phyloP scores from a whole-genome alignment of 1,284 basidiomycete species.

The Ceratobasidium sp. region DNA sequence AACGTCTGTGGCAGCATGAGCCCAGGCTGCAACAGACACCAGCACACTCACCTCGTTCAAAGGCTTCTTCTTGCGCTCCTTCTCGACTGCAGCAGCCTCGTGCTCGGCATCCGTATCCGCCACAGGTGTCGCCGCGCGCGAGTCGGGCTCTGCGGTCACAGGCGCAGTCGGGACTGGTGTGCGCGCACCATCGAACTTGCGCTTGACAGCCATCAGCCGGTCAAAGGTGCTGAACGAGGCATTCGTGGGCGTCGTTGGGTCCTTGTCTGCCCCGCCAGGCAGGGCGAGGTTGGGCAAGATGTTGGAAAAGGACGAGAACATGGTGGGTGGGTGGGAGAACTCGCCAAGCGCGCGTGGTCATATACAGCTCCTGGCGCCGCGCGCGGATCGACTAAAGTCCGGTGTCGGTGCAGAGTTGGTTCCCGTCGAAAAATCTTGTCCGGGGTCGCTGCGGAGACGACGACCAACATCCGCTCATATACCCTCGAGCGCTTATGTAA shows the following conservation, averaged over 20 bases:
- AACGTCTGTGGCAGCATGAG: constrained; percentile 69
- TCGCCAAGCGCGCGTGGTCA: not conserved
- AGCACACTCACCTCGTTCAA: constrained; percentile 37
- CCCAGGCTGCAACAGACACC: not conserved
- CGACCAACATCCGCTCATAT: no score
- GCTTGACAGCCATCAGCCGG: constrained; percentile 28
- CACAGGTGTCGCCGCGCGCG: not conserved
- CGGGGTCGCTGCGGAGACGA: no score
- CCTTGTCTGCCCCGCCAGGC: not conserved
- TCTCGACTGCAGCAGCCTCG: constrained; percentile 2
- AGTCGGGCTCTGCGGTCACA: not conserved
- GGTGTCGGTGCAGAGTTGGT: not conserved
- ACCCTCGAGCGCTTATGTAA: no score
- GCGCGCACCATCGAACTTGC: constrained; percentile 20
- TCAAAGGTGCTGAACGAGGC: constrained; percentile 20
- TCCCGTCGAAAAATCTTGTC: no score
- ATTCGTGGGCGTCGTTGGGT: constrained; percentile 19
- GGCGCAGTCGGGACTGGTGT: constrained; percentile 9
- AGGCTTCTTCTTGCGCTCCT: constrained; percentile 22
- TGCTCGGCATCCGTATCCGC: constrained; percentile 21
- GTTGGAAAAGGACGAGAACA: constrained; percentile 39
- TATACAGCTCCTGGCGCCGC: not conserved
- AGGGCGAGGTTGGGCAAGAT: constrained; percentile 28
- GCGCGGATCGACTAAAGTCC: constrained; percentile 1
- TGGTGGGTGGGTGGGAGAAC: constrained; percentile 2